Conservation (phyloP, 768 basidiomycete genomes). For the Russula abietina region DNA sequence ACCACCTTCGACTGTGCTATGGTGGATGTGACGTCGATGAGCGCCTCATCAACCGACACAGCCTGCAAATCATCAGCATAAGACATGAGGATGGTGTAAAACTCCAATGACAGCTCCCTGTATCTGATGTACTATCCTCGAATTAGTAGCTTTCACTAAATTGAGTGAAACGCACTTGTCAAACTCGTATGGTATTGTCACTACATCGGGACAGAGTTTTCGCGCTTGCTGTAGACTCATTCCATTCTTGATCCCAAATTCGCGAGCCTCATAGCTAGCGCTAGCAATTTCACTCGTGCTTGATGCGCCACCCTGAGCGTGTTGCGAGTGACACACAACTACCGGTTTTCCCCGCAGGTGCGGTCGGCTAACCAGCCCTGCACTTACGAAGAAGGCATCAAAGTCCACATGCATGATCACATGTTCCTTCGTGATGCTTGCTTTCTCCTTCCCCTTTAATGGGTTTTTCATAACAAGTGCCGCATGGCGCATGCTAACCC, state of each 20-base stretch:
- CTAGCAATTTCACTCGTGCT: conserved; percentile 95
- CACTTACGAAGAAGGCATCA: conserved; percentile 95
- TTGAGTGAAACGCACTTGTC: conserved; percentile 46
- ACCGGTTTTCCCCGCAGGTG: conserved; percentile 82
- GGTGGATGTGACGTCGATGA: conserved; percentile 76
- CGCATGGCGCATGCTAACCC: conserved; percentile 34
- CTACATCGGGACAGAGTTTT: conserved; percentile 62
- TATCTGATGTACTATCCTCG: conserved; percentile 48
- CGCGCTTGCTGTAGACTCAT: conserved; percentile 88
- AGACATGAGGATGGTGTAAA: conserved; percentile 88
- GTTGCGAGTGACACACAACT: conserved; percentile 94
- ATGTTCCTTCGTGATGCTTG: conserved; percentile 43
- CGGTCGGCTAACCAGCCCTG: conserved; percentile 73
- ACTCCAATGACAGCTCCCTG: conserved; percentile 74
- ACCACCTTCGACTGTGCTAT: conserved; percentile 37
- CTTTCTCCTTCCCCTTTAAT: conserved; percentile 54
- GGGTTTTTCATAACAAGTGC: conserved; percentile 47
- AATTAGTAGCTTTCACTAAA: not conserved
- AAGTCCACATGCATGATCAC: conserved; percentile 93
- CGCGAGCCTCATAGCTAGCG: conserved; percentile 88
- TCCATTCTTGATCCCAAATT: conserved; percentile 84
- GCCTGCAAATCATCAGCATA: conserved; percentile 90
- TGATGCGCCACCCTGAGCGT: conserved; percentile 57
- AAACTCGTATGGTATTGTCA: conserved; percentile 92
- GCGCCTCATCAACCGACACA: conserved; percentile 93